Conservation (phyloP, 768 basidiomycete genomes). For the Suillus paluster region DNA sequence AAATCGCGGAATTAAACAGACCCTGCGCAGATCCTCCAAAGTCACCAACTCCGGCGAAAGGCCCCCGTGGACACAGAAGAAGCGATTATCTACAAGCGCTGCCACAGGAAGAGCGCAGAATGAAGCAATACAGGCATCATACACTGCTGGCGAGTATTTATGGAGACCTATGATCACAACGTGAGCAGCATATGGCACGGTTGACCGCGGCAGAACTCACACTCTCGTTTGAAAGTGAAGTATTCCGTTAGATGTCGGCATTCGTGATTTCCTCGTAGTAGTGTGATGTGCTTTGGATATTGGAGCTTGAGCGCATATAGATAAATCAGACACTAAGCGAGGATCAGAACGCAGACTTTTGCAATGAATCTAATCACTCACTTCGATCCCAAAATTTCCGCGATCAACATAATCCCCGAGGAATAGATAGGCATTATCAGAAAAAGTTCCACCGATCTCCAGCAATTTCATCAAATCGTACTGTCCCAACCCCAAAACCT, state of each 20-base stretch:
- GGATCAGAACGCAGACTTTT: constrained; percentile 5
- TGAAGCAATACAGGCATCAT: constrained; percentile 90
- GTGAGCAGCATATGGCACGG: constrained; percentile 8
- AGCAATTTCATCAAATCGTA: constrained; percentile 99
- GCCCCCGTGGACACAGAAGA: constrained; percentile 98
- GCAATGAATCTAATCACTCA: constrained; percentile 28
- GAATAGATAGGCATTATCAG: constrained; percentile 89
- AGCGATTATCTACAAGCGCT: constrained; percentile 91
- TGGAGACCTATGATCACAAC: constrained; percentile 63
- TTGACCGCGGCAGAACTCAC: constrained; percentile 47
- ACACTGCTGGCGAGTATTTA: constrained; percentile 83
- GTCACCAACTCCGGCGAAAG: constrained; percentile 85
- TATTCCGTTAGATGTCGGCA: constrained; percentile 96
- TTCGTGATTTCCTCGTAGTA: constrained; percentile 96
- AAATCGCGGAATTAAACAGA: constrained; percentile 34
- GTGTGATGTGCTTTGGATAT: constrained; percentile 79
- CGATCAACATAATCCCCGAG: constrained; percentile 98
- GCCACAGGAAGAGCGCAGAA: constrained; percentile 91
- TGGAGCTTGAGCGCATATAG: constrained; percentile 92
- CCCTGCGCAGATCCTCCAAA: constrained; percentile 73
- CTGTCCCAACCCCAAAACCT: constrained; percentile 42
- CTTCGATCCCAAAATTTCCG: constrained; percentile 88
- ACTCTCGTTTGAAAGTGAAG: constrained; percentile 98
- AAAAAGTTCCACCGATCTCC: constrained; percentile 87
- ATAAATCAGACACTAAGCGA: constrained; percentile 80